Evolutionary conservation across 495 filamentous ascomycete species (phyloP), one percentile per base, ranked within the genome.

Genomic region (Trichocladium uniseriatum): DNA sequence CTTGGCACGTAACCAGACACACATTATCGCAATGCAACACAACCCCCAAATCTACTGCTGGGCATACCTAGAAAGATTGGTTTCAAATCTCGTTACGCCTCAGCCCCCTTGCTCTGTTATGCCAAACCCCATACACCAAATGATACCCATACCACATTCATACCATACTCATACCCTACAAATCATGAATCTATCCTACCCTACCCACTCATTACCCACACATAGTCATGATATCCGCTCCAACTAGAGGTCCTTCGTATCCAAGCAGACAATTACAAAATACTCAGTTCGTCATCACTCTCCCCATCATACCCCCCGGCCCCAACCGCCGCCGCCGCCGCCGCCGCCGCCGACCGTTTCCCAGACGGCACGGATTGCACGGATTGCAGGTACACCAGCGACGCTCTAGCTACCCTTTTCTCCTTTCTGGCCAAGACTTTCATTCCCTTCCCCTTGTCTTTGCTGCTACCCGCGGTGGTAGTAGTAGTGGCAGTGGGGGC

Each of bases 271-370:
- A 11, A 11, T 11, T 15, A 49, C 0, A 54, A 38, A 29, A 49
- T 11, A 20, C 42, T 51, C 49, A 56, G 32, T 36, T 56, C 53
- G 42, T 56, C 53, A 14, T 50, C 53, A 38, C 53, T 56, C 6
- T 46, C 53, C 20, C 20, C 53, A 2, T 15, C 44, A 16, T 15
- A 4, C 13, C 21, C 37, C 24, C 6, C 35, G 13, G 0, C 27
- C 11, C 5, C n/a, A n/a, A 15, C 35, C 16, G 28, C 21, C 21
- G 24, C 15, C 39, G 2, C 16, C 38, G 14, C 7, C 0, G 29
- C n/a, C 16, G 4, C 37, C 13, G 3, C n/a, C n/a, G 27, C 28
- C 8, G 6, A 16, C 15, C 15, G 7, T 13, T 29, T 28, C 15
- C 15, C 13, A n/a, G n/a, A n/a, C n/a, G n/a, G n/a, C n/a, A n/a